A percentile compares a stretch with the other conserved stretches of the same genome.
These are phyloP conservation scores for Backusella tuberculispora DNA, from an alignment of 192 early-diverging fungal species.

Conservation along the genomic window DNA sequence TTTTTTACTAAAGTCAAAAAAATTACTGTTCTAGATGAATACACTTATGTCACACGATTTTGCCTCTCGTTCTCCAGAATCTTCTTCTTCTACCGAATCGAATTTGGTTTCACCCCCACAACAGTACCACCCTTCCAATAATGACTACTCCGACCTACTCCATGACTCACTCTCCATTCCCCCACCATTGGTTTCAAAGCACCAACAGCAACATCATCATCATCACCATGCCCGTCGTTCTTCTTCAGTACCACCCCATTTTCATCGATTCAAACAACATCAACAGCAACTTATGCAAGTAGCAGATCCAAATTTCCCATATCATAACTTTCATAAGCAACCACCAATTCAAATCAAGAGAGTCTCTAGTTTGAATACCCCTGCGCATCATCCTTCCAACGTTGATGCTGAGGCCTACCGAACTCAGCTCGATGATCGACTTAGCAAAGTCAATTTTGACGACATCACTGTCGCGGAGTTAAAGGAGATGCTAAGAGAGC, in stretches of 20 bases:
- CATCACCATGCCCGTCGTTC: slow-evolving; percentile 18
- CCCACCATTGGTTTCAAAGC: slow-evolving; percentile 12
- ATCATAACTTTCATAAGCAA: not conserved
- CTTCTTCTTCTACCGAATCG: slow-evolving; percentile 21
- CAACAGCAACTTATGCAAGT: not conserved
- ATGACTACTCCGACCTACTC: not conserved
- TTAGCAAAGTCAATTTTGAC: slow-evolving; percentile 31
- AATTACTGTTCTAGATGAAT: not conserved
- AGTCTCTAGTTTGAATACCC: not conserved
- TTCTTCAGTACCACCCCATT: slow-evolving; percentile 28
- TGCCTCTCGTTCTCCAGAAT: slow-evolving; percentile 19
- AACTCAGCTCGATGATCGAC: slow-evolving; percentile 19
- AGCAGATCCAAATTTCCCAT: not conserved
- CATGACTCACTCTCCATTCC: slow-evolving; percentile 7
- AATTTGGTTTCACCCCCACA: slow-evolving; percentile 24
- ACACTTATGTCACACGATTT: slow-evolving; percentile 6
- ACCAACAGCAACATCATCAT: not conserved
- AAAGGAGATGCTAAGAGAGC: slow-evolving; percentile 27
- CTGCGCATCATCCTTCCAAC: not conserved
- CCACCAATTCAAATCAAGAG: slow-evolving; percentile 26
- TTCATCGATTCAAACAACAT: slow-evolving; percentile 4
- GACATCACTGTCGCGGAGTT: slow-evolving; percentile 35
- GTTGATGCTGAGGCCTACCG: not conserved
- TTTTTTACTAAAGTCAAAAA: not conserved
- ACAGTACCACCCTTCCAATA: slow-evolving; percentile 13